These are phyloP conservation scores for Circinella minor DNA, from an alignment of 371 early-diverging fungal genomes.

Conservation along the genomic window DNA sequence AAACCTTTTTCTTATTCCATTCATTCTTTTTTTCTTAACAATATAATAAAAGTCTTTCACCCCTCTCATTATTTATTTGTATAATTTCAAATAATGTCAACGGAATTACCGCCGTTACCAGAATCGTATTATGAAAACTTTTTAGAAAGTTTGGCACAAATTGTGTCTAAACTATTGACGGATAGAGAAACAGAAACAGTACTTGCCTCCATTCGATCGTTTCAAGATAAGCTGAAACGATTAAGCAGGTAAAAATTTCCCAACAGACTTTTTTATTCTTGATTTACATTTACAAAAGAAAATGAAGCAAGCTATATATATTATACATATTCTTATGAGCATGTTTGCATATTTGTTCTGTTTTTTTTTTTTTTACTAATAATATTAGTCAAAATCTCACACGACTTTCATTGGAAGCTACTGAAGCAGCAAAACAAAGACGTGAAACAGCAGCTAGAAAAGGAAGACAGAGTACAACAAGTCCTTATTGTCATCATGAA, in stretches of 20 bases:
- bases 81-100: not conserved
- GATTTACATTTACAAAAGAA: too few relatives aligned
- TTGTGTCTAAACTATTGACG: conserved; percentile 78
- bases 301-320: too few relatives aligned
- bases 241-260: conserved; percentile 58
- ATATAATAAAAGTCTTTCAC: not conserved
- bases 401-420: conserved; percentile 54
- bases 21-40: not conserved
- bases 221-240: conserved; percentile 72
- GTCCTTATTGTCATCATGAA: conserved; percentile 68
- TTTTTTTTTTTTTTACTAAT: not conserved
- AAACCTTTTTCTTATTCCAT: too few relatives aligned
- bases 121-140: conserved; percentile 71
- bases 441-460: not conserved
- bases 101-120: conserved; percentile 24
- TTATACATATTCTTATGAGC: too few relatives aligned
- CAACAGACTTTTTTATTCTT: not conserved
- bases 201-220: conserved; percentile 66
- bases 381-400: conserved; percentile 62
- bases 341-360: not conserved
- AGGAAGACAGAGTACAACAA: not conserved
- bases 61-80: conserved; percentile 1
- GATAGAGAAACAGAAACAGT: conserved; percentile 82
- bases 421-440: conserved; percentile 25
- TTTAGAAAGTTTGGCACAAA: conserved; percentile 76